Evolutionary conservation across 768 basidiomycete genomes (phyloP).

Genomic region (Kwoniella heveanensis): DNA sequence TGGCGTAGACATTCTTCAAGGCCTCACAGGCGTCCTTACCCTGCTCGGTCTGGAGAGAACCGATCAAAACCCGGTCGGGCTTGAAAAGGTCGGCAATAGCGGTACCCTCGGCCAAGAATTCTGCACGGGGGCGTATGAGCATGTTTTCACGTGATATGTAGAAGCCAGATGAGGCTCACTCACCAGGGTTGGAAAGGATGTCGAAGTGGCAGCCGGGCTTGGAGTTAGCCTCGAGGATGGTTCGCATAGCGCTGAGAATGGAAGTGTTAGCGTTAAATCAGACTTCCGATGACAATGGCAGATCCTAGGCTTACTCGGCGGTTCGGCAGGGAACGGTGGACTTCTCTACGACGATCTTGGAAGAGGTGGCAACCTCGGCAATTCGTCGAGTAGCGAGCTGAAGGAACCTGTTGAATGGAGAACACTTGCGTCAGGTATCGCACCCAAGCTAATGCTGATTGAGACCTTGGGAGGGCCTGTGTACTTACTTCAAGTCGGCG

Average conservation of each 20-base stretch:
- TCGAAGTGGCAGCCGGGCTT: slow-evolving; percentile 87
- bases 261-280: slow-evolving; percentile 4
- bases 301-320: slow-evolving; percentile 63
- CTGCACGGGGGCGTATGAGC: slow-evolving; percentile 50
- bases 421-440: too few relatives aligned
- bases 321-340: slow-evolving; percentile 98
- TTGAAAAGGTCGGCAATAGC: slow-evolving; percentile 83
- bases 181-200: slow-evolving; percentile 89
- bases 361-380: slow-evolving; percentile 81
- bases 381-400: slow-evolving; percentile 96
- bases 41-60: slow-evolving; percentile 85
- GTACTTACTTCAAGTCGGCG: slow-evolving; percentile 95
- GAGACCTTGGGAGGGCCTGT: too few relatives aligned
- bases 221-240: slow-evolving; percentile 97
- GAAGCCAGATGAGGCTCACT: slow-evolving; percentile 5
- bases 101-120: slow-evolving; percentile 98
- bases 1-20: slow-evolving; percentile 79
- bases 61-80: slow-evolving; percentile 96
- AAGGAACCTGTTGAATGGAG: slow-evolving; percentile 74
- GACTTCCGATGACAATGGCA: neutral
- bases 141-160: neutral
- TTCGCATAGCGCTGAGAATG: slow-evolving; percentile 76
- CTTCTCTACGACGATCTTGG: slow-evolving; percentile 99
- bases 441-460: too few relatives aligned
- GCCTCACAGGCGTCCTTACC: slow-evolving; percentile 78